phyloP scores from a whole-genome alignment of 2,329 filamentous ascomycete genomes.

The Aureobasidium sp. region DNA sequence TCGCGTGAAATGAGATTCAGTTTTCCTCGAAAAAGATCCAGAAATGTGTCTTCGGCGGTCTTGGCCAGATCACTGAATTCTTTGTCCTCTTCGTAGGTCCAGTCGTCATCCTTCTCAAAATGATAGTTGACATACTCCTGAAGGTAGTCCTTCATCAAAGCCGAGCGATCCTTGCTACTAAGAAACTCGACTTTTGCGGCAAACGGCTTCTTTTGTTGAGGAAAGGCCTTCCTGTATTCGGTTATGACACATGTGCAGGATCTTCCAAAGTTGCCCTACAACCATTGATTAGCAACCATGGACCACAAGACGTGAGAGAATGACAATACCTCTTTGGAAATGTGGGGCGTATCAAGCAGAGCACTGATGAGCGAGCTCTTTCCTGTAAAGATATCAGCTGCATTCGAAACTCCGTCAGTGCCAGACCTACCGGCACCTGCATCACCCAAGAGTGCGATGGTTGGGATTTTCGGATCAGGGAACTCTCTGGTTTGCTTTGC shows the following conservation, averaged over 20 bases:
- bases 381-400: conserved; percentile 7
- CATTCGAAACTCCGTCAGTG: no score
- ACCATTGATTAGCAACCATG: no score
- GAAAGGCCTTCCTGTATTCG: conserved; percentile 13
- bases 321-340: conserved; percentile 18
- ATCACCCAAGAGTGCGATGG: no score
- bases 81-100: neutral
- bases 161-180: no score
- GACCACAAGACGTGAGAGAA: no score
- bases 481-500: no score
- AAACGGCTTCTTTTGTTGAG: conserved; percentile 15
- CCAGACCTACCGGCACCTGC: no score
- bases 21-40: neutral
- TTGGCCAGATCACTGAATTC: neutral
- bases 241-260: conserved; percentile 18
- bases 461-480: no score
- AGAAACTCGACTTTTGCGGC: conserved; percentile 9
- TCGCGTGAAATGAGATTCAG: no score
- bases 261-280: neutral
- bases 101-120: neutral
- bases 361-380: conserved; percentile 23
- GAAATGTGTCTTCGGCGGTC: neutral
- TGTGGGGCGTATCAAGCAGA: conserved; percentile 15
- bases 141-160: neutral
- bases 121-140: neutral